Evolutionary conservation across 208 protist species (phyloP).

Genomic region (Leptomonas seymouri): DNA sequence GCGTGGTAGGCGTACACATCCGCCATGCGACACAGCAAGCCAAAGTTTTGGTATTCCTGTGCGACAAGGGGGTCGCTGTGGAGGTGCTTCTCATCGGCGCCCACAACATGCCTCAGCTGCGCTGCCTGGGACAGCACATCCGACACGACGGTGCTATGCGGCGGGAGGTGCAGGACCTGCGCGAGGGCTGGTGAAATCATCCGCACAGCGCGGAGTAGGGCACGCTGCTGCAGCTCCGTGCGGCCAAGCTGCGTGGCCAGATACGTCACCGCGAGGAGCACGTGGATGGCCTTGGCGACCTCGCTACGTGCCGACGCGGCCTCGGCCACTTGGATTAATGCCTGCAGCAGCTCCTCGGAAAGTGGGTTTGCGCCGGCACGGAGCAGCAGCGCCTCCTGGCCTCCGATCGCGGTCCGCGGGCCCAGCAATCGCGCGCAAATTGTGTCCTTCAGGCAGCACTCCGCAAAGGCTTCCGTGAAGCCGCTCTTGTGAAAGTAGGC

Average conservation of each 20-base stretch:
- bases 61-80: constrained; percentile 6
- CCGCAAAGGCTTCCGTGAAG: constrained; percentile 59
- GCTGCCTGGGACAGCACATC: constrained; percentile 47
- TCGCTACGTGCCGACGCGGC: constrained; percentile 49
- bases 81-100: constrained; percentile 15
- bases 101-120: constrained; percentile 40
- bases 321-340: constrained; percentile 62
- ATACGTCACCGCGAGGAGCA: constrained; percentile 48
- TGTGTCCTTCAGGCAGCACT: constrained; percentile 67
- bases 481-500: constrained; percentile 72
- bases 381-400: constrained; percentile 45
- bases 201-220: constrained; percentile 60
- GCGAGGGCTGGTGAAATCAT: constrained; percentile 61
- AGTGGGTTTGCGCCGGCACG: constrained; percentile 20
- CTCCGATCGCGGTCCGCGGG: constrained; percentile 39
- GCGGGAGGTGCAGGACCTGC: constrained; percentile 62
- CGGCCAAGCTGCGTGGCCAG: constrained; percentile 34
- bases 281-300: constrained; percentile 55
- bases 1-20: constrained; percentile 49
- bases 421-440: constrained; percentile 66
- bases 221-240: constrained; percentile 29
- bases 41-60: constrained; percentile 34
- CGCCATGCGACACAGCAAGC: constrained; percentile 58
- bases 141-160: constrained; percentile 34
- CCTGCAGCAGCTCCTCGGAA: constrained; percentile 56